These are phyloP conservation scores for Eutrema heterophyllum DNA, from an alignment of 345 rosid species.

Conservation along the genomic window DNA sequence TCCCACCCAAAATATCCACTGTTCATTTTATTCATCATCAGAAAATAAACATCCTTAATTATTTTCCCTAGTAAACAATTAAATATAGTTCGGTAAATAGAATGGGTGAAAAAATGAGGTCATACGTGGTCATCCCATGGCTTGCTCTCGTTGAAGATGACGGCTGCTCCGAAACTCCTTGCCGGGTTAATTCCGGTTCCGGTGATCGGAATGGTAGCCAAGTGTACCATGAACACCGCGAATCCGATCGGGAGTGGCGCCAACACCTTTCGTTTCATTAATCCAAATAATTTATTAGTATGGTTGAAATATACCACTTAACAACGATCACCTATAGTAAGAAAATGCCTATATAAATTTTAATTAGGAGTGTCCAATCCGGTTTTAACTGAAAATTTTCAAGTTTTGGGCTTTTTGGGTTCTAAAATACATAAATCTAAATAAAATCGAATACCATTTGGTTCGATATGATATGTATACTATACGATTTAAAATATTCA, in stretches of 20 bases:
- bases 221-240: slow-evolving; percentile 95
- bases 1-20: slow-evolving; percentile 81
- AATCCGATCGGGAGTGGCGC: slow-evolving; percentile 97
- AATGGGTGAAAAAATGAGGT: not conserved
- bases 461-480: not conserved
- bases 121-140: slow-evolving; percentile 94
- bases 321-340: too few species aligned
- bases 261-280: slow-evolving; percentile 52
- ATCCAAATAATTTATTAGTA: not conserved
- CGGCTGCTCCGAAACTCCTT: slow-evolving; percentile 96
- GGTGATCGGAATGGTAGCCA: slow-evolving; percentile 87
- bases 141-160: slow-evolving; percentile 64
- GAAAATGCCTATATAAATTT: too few species aligned
- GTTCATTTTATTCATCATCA: not conserved
- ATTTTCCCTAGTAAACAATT: not conserved
- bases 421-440: too few species aligned
- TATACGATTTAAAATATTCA: too few species aligned
- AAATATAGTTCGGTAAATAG: not conserved
- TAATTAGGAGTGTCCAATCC: too few species aligned
- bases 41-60: not conserved
- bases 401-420: too few species aligned
- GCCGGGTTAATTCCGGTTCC: slow-evolving; percentile 98
- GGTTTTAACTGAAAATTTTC: too few species aligned
- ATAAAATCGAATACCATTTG: too few species aligned
- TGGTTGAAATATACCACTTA: not conserved